Evolutionary conservation across 2,329 filamentous ascomycete genomes (phyloP).

Genomic region (Arthrobotrys musiformis): DNA sequence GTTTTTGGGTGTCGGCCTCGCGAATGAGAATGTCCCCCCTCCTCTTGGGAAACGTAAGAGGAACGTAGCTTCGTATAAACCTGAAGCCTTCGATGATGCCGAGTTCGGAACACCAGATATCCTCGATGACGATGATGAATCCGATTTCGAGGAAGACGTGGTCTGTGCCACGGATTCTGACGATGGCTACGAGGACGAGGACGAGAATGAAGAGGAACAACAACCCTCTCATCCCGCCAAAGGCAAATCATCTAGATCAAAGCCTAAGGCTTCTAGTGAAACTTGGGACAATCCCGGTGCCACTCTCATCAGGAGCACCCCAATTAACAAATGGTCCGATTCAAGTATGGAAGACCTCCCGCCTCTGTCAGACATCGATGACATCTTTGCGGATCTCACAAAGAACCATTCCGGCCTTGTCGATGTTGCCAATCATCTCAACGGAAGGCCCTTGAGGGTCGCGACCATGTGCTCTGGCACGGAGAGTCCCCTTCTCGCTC

Average conservation of each 20-base stretch:
- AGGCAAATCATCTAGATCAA: too few relatives aligned
- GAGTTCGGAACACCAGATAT: conserved; percentile 37
- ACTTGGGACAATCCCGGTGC: neutral
- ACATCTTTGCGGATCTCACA: conserved; percentile 68
- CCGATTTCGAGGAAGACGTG: conserved; percentile 3
- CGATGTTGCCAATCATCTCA: conserved; percentile 61
- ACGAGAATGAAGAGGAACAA: conserved; percentile 6
- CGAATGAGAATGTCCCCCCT: conserved; percentile 33
- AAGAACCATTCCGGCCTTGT: conserved; percentile 60
- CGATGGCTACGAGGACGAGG: too few relatives aligned
- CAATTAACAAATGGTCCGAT: conserved; percentile 22
- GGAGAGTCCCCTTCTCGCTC: conserved; percentile 76
- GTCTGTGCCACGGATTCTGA: conserved; percentile 24
- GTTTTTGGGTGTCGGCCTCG: neutral
- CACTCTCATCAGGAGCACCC: conserved; percentile 2
- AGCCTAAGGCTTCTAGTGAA: too few relatives aligned
- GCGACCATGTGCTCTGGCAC: conserved; percentile 83
- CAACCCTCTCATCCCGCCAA: neutral
- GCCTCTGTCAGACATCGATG: conserved; percentile 65
- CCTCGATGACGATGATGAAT: conserved; percentile 10
- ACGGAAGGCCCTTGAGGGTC: conserved; percentile 66
- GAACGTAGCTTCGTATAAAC: neutral
- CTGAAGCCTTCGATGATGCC: neutral
- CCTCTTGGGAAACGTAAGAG: conserved; percentile 7
- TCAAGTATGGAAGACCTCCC: conserved; percentile 61